Evolutionary conservation across 1,284 basidiomycete species (phyloP).

Genomic region (Trichosporon sp.): DNA sequence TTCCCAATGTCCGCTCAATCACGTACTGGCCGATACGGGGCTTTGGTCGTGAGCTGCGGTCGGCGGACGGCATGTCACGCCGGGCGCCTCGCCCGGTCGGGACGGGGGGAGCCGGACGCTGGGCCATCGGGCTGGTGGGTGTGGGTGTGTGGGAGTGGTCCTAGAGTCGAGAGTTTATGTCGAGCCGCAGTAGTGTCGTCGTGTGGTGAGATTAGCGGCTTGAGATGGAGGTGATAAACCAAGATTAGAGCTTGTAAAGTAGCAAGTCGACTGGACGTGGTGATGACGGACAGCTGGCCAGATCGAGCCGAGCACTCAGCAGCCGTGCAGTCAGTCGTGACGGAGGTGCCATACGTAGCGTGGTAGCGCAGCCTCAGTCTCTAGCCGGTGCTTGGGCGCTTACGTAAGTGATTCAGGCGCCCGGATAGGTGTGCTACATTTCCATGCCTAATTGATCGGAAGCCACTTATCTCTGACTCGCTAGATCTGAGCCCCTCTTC

Average conservation of each 20-base stretch:
- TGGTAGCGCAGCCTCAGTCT: neutral
- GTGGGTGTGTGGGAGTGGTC: neutral
- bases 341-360: neutral
- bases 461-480: neutral
- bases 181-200: neutral
- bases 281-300: neutral
- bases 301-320: too few species aligned
- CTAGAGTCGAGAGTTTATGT: neutral
- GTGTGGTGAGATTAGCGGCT: neutral
- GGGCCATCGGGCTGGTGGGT: conserved; percentile 29
- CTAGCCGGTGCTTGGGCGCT: neutral
- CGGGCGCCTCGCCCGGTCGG: conserved; percentile 21
- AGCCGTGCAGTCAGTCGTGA: neutral
- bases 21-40: conserved; percentile 49
- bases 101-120: conserved; percentile 40
- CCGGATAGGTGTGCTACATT: neutral
- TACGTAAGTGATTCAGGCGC: neutral
- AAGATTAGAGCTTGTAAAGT: too few species aligned
- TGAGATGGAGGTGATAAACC: neutral
- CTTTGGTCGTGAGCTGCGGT: conserved; percentile 26
- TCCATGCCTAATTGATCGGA: neutral
- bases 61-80: conserved; percentile 12
- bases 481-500: too few species aligned
- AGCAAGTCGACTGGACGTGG: neutral
- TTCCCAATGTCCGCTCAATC: conserved; percentile 53